A percentile compares a stretch with the other conserved stretches of the same genome.
Conservation (phyloP, 2,329 filamentous ascomycete species). For the Colletotrichum sp. region DNA sequence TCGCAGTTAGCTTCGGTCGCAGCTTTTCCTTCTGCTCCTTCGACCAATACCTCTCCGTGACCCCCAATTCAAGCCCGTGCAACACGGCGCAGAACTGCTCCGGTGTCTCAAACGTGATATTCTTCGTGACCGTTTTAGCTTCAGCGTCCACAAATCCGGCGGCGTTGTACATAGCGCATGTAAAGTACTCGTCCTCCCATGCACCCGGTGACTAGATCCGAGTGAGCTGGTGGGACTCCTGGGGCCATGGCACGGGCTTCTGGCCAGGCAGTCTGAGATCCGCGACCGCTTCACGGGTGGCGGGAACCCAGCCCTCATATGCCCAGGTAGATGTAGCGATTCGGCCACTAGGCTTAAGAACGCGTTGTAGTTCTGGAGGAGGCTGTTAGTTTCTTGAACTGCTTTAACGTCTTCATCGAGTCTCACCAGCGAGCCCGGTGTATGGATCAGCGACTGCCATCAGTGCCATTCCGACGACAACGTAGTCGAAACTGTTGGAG, state of each 20-base stretch:
- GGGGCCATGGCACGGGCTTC: not conserved
- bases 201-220: not conserved
- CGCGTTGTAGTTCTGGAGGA: not conserved
- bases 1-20: not conserved
- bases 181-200: not conserved
- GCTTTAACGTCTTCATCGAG: not conserved
- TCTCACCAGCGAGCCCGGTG: not conserved
- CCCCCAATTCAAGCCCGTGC: not conserved
- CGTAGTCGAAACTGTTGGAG: not conserved
- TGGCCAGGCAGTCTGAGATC: not conserved
- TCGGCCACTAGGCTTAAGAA: not conserved
- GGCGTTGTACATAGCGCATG: not conserved
- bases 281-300: not conserved
- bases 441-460: constrained; percentile 1
- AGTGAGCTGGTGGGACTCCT: not conserved
- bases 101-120: not conserved
- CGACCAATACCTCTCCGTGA: not conserved
- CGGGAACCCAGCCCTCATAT: not conserved
- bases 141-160: not conserved
- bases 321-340: not conserved
- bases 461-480: not conserved
- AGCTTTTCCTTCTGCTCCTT: not conserved
- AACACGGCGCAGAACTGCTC: not conserved
- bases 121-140: not conserved
- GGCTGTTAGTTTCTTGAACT: not conserved